phyloP scores from a whole-genome alignment of 1,284 basidiomycete species.

The Mixia osmundae region DNA sequence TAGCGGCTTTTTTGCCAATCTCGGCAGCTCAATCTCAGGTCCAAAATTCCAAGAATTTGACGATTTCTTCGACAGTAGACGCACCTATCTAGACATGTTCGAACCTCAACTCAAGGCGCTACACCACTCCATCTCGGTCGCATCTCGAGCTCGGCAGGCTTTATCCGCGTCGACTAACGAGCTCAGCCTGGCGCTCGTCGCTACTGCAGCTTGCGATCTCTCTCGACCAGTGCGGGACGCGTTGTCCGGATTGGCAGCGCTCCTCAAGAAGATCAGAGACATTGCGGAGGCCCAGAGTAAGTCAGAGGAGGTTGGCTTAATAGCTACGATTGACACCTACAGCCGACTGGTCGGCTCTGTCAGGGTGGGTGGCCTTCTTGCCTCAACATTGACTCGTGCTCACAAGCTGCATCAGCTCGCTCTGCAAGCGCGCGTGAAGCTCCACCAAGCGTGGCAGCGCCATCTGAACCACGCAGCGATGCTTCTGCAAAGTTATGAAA shows the following conservation, averaged over 20 bases:
- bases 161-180: constrained; percentile 17
- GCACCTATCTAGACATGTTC: constrained; percentile 60
- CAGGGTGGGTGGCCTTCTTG: constrained; percentile 32
- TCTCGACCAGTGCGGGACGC: constrained; percentile 21
- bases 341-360: constrained; percentile 73
- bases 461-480: constrained; percentile 51
- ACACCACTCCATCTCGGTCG: no score
- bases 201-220: constrained; percentile 20
- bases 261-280: constrained; percentile 16
- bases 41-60: constrained; percentile 79
- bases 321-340: constrained; percentile 55
- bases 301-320: constrained; percentile 12
- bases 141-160: no score
- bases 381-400: neutral
- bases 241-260: constrained; percentile 20
- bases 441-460: constrained; percentile 53
- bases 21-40: constrained; percentile 51
- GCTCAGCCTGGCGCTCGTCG: constrained; percentile 18
- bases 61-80: constrained; percentile 90
- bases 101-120: no score
- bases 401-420: constrained; percentile 34
- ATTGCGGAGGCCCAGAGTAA: constrained; percentile 11
- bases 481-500: constrained; percentile 51
- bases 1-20: constrained; percentile 13
- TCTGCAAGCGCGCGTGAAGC: constrained; percentile 61